Conservation (phyloP, 2,329 filamentous ascomycete species). For the Fusarium incarnatum region DNA sequence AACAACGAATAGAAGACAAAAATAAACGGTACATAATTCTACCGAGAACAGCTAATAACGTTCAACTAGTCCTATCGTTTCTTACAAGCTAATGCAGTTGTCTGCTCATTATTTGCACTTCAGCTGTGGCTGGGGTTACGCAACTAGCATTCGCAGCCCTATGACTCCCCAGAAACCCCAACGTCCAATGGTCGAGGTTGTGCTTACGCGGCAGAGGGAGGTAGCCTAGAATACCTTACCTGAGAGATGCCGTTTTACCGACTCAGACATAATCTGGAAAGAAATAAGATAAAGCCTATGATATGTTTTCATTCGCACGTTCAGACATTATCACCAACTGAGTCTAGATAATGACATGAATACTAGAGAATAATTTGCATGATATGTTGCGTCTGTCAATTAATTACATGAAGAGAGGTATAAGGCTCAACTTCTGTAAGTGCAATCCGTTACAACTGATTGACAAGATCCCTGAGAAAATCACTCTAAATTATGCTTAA, state of each 20-base stretch:
- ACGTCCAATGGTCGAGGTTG: conserved; percentile 26
- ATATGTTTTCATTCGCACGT: neutral
- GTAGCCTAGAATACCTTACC: conserved; percentile 18
- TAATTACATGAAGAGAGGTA: neutral
- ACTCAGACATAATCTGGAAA: neutral
- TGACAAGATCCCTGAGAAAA: neutral
- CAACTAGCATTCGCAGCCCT: conserved; percentile 43
- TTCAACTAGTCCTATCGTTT: neutral
- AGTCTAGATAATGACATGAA: neutral
- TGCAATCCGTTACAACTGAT: no score
- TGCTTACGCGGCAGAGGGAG: conserved; percentile 43
- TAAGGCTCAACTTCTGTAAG: neutral
- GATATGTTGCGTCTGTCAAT: neutral
- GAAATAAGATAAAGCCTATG: neutral
- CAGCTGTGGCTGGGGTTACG: conserved; percentile 26
- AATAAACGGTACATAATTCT: neutral
- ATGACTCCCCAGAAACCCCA: conserved; percentile 35
- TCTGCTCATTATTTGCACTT: neutral
- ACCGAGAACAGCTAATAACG: neutral
- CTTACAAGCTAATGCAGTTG: neutral
- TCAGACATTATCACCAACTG: neutral
- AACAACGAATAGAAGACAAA: neutral
- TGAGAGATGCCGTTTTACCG: conserved; percentile 21
- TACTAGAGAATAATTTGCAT: neutral
- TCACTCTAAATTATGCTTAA: conserved; percentile 25